Conservation (phyloP, 495 filamentous ascomycete genomes). For the Aspergillus egyptiacus region DNA sequence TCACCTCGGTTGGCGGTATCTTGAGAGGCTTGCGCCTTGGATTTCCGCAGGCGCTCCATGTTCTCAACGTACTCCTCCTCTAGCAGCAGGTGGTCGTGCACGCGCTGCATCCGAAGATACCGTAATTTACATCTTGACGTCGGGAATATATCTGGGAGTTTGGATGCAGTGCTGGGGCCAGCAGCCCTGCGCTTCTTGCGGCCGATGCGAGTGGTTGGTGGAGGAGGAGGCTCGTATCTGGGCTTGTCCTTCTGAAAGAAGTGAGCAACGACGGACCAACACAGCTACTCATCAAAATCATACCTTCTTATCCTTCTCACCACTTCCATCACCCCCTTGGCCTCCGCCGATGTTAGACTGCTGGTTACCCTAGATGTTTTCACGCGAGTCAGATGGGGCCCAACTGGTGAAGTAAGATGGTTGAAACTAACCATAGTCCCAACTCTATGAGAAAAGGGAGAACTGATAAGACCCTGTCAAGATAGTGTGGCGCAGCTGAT, state of each 20-base stretch:
- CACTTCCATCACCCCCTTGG: slow-evolving; percentile 65
- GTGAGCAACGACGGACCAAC: slow-evolving; percentile 2
- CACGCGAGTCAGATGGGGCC: slow-evolving; percentile 22
- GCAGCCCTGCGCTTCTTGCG: slow-evolving; percentile 93
- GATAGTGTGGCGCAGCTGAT: not conserved
- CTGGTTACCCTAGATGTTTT: slow-evolving; percentile 53
- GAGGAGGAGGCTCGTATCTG: slow-evolving; percentile 97
- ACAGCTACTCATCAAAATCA: not conserved
- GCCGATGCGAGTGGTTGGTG: slow-evolving; percentile 95
- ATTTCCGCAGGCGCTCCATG: slow-evolving; percentile 88
- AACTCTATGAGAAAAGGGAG: slow-evolving; percentile 1
- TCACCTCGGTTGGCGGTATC: slow-evolving; percentile 45
- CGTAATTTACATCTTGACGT: slow-evolving; percentile 96
- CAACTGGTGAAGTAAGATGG: slow-evolving; percentile 6
- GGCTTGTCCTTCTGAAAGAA: slow-evolving; percentile 86
- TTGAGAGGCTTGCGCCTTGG: slow-evolving; percentile 71
- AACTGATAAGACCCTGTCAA: not conserved
- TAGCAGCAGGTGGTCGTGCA: slow-evolving; percentile 93
- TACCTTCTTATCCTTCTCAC: slow-evolving; percentile 96
- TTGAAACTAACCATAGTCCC: slow-evolving; percentile 34
- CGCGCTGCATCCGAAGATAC: slow-evolving; percentile 94
- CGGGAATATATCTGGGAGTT: slow-evolving; percentile 88
- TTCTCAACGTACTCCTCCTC: slow-evolving; percentile 99
- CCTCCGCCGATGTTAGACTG: slow-evolving; percentile 78
- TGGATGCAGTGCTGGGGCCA: slow-evolving; percentile 87